Percentiles rank a stretch among this genome's conserved stretches.
Conservation (phyloP, 2,329 filamentous ascomycete species). For the Tolypocladium paradoxum region DNA sequence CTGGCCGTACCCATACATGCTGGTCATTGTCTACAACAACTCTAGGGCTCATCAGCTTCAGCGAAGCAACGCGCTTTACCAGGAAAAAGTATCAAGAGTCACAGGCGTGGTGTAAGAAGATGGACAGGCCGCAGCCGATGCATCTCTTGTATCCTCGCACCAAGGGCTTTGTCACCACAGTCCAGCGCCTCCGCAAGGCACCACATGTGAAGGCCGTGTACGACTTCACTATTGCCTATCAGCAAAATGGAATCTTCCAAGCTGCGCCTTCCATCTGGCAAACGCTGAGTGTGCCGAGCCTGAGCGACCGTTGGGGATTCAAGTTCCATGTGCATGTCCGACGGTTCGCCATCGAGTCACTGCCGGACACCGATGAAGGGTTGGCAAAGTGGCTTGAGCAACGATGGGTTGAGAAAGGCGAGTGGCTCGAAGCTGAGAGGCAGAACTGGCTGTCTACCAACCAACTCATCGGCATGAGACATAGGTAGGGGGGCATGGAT, state of each 20-base stretch:
- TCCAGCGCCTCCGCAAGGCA: constrained; percentile 41
- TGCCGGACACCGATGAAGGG: constrained; percentile 35
- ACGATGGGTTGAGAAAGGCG: constrained; percentile 41
- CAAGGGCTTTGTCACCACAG: constrained; percentile 49
- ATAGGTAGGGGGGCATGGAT: neutral
- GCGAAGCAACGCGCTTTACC: constrained; percentile 51
- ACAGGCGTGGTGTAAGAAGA: constrained; percentile 38
- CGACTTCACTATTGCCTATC: constrained; percentile 44
- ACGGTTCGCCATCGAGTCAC: constrained; percentile 35
- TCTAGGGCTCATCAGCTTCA: constrained; percentile 53
- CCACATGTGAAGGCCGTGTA: constrained; percentile 43
- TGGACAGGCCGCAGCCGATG: constrained; percentile 37
- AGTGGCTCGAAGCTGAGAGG: constrained; percentile 31
- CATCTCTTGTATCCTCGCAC: constrained; percentile 50
- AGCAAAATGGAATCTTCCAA: constrained; percentile 30
- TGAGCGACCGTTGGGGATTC: constrained; percentile 29
- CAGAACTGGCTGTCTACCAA: constrained; percentile 7
- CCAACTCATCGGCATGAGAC: neutral
- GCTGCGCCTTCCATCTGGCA: constrained; percentile 42
- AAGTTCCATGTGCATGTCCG: constrained; percentile 40
- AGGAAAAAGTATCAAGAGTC: constrained; percentile 40
- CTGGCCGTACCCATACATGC: neutral
- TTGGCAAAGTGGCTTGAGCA: constrained; percentile 42
- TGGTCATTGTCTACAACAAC: neutral
- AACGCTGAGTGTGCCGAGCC: constrained; percentile 29